Base-by-base conservation (phyloP, 1,139 yeast genomes). In the Magnusiomyces fungicola region DNA sequence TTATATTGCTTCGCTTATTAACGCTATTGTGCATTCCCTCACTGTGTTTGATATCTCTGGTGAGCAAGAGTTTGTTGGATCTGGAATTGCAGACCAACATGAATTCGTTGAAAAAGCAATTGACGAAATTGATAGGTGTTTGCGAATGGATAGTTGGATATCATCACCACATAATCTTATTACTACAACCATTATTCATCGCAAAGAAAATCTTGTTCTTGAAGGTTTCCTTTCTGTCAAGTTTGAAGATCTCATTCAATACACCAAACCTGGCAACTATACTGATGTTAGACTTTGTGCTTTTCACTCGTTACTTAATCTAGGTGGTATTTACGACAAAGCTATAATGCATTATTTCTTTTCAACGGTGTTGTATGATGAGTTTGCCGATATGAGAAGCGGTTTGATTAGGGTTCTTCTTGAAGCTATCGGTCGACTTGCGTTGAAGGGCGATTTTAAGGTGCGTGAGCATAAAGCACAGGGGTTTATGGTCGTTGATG, bases 91-190 rank as follows among this genome's bases (percentile, higher is more conserved):
- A 14, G 66, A 67, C 30, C 66, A 66, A 44, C 61, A 64, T 2
- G 55, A 60, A 3, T 76, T 74, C 58, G 61, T 75, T 6, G 59
- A 63, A 9, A 73, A 71, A 19, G 78, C 81, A 0, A 61, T 78
- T 18, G 71, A 73, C 18, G 88, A 90, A 61, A 70, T 94, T 46
- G 79, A 81, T 49, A 74, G 97, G 54, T 76, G 83, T 53, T 80
- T 81, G 56, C 80, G 90, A 55, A 72, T 94, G 67, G 97, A 92
- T 60, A 82, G 79, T 46, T 89, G 95, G 95, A 74, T 83, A 14
- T 95, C 96, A 0, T 81, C 95, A 0, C 80, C 76, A 56, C 83
- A 83, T 43, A 69, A 76, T 38, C 62, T 75, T 41, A 71, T 88
- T 10, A 78, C 89, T 1, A 72, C 70, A 22, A 72, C 78, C 9